Base-by-base conservation (phyloP, 345 rosid genomes). In the Abelmoschus esculentus region DNA sequence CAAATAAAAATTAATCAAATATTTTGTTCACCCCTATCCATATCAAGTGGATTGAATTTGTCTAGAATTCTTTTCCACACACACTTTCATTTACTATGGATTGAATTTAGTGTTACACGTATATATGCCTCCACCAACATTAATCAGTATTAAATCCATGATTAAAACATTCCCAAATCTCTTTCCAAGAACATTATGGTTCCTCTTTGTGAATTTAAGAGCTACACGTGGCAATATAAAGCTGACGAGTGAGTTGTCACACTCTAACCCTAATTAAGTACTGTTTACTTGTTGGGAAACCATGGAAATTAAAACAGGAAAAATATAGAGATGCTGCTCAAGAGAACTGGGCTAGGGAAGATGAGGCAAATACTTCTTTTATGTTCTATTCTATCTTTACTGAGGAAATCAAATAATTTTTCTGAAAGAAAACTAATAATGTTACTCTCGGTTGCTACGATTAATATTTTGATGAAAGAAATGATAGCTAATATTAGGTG, bases 191-290 rank as follows among this genome's bases (percentile, higher is more conserved):
- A 62, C 5, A 2, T 62, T 62, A 36, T 7, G 31, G 10, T 38
- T 3, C 4, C 40, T 63, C 56, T 28, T 28, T 47, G 14, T 40
- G 40, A 66, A 47, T 55, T 66, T 47, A 28, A 47, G 22, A 28
- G 3, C 28, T 17, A 46, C 75, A 80, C 82, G 79, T 74, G 81
- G 76, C 68, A 2, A 18, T 54, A 49, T 50, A 58, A 7, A 44
- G 70, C 65, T 73, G 84, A 86, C 82, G 79, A 77, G 79, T 42
- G 84, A 70, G 4, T 69, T 83, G 87, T 83, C 86, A 59, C 80
- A 86, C 72, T 75, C 80, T 14, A 64, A 74, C 83, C 63, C 74
- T 70, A 74, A 36, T 61, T 26, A 56, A 61, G 58, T 36, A 60
- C 3, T 67, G 73, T 61, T 44, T n/a, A 32, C 55, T 61, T 44